Evolutionary conservation across 2,329 filamentous ascomycete species (phyloP).

Genomic region (Neopestalotiopsis sp.): DNA sequence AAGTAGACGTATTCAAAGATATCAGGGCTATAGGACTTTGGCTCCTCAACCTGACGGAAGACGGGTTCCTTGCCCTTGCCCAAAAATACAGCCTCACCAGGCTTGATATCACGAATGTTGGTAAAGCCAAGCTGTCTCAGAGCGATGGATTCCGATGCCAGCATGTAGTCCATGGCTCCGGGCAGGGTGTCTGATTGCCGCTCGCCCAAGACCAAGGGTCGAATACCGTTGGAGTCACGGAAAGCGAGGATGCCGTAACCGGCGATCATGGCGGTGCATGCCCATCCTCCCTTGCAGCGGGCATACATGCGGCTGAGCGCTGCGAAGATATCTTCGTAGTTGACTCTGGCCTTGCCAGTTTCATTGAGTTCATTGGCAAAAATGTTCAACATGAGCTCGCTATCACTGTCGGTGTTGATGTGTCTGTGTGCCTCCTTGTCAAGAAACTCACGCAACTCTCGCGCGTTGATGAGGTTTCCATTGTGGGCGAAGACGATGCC

Average conservation of each 20-base stretch:
- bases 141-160: slow-evolving; percentile 81
- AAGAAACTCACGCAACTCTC: slow-evolving; percentile 64
- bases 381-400: slow-evolving; percentile 63
- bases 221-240: slow-evolving; percentile 82
- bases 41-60: slow-evolving; percentile 71
- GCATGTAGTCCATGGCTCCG: slow-evolving; percentile 73
- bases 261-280: slow-evolving; percentile 84
- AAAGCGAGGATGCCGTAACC: slow-evolving; percentile 80
- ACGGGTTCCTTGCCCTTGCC: slow-evolving; percentile 73
- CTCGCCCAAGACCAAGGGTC: slow-evolving; percentile 52
- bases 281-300: slow-evolving; percentile 71
- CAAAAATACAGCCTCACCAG: slow-evolving; percentile 79
- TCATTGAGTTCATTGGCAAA: slow-evolving; percentile 82
- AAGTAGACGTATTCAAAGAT: slow-evolving; percentile 89
- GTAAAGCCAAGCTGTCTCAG: slow-evolving; percentile 74
- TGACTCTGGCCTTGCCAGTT: slow-evolving; percentile 84
- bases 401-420: slow-evolving; percentile 47
- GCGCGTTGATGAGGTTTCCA: slow-evolving; percentile 78
- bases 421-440: slow-evolving; percentile 65
- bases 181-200: slow-evolving; percentile 60
- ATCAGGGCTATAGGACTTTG: slow-evolving; percentile 72
- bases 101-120: slow-evolving; percentile 72
- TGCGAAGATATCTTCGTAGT: slow-evolving; percentile 79
- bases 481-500: slow-evolving; percentile 78
- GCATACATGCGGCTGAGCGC: slow-evolving; percentile 54